Percentiles rank a stretch among this genome's conserved stretches.
Evolutionary conservation across 2,329 filamentous ascomycete genomes (phyloP).

Genomic region (Phyllosticta capitalensis): DNA sequence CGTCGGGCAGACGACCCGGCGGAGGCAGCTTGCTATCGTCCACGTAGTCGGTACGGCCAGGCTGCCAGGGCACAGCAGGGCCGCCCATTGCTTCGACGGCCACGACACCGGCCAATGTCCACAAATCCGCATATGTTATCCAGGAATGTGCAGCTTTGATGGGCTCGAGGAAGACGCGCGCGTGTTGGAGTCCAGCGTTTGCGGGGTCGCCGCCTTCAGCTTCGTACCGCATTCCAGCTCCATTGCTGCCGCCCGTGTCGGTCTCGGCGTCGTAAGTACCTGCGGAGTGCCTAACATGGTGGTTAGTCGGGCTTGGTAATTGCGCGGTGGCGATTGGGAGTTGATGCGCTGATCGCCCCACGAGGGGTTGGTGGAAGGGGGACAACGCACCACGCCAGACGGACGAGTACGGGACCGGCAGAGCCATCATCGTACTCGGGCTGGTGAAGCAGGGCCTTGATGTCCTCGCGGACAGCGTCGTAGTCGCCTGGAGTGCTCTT

Average conservation of each 20-base stretch:
- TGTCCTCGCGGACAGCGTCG: constrained; percentile 45
- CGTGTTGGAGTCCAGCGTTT: constrained; percentile 55
- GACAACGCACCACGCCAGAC: constrained; percentile 48
- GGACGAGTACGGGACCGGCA: constrained; percentile 53
- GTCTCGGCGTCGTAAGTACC: constrained; percentile 52
- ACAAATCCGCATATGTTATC: constrained; percentile 58
- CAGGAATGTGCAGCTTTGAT: constrained; percentile 50
- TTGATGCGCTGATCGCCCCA: neutral
- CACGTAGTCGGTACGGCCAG: constrained; percentile 53
- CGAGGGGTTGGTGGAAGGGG: neutral
- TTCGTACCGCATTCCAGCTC: constrained; percentile 58
- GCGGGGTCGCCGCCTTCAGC: constrained; percentile 54
- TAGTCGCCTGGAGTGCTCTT: constrained; percentile 18
- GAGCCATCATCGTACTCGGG: constrained; percentile 57
- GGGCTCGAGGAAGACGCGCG: constrained; percentile 54
- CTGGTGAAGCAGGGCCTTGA: constrained; percentile 45
- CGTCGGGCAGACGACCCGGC: constrained; percentile 48
- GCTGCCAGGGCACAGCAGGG: constrained; percentile 46
- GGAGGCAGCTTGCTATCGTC: constrained; percentile 51
- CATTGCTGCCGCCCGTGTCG: constrained; percentile 55
- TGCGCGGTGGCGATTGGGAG: constrained; percentile 2
- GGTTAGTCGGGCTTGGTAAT: neutral
- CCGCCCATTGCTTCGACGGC: constrained; percentile 53
- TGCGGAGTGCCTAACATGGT: constrained; percentile 45
- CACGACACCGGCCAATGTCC: constrained; percentile 52